phyloP scores from a whole-genome alignment of 2,329 filamentous ascomycete genomes.

The Blastomyces gilchristii region DNA sequence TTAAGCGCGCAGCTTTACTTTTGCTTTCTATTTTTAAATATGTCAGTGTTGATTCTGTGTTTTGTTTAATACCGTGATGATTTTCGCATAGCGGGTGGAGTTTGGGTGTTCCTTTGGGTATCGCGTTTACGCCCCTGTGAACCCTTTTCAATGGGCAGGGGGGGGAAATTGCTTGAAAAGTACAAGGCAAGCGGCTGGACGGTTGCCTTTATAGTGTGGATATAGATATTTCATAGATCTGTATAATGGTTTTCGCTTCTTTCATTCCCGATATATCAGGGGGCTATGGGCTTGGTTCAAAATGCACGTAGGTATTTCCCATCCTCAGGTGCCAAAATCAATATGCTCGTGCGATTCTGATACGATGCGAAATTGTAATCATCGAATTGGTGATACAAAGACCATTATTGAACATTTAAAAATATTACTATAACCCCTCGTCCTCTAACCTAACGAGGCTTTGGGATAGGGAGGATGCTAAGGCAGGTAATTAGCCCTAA shows the following conservation, averaged over 20 bases:
- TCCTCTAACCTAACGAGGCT: background rate
- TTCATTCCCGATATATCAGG: background rate
- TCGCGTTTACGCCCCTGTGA: background rate
- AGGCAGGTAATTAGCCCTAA: background rate
- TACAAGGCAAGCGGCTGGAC: background rate
- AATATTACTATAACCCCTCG: background rate
- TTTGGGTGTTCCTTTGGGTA: conserved; percentile 8
- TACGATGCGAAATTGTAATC: background rate
- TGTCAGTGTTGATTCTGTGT: background rate
- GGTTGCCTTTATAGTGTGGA: background rate
- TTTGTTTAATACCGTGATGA: conserved; percentile 3
- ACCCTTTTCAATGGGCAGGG: background rate
- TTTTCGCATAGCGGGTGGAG: conserved; percentile 17
- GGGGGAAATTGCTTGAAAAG: background rate
- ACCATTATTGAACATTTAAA: background rate
- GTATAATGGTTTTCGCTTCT: background rate
- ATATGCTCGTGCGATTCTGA: background rate
- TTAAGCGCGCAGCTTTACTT: conserved; percentile 22
- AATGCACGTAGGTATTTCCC: no score
- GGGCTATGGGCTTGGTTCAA: background rate
- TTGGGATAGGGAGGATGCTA: background rate
- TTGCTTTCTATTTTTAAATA: conserved; percentile 1
- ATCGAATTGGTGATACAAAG: background rate
- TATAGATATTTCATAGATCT: conserved; percentile 5
- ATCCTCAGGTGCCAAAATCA: background rate